Evolutionary conservation across 352 stramenopile genomes (phyloP), one percentile per base, ranked within the genome.

Genomic region (Phytopythium kandeliae): DNA sequence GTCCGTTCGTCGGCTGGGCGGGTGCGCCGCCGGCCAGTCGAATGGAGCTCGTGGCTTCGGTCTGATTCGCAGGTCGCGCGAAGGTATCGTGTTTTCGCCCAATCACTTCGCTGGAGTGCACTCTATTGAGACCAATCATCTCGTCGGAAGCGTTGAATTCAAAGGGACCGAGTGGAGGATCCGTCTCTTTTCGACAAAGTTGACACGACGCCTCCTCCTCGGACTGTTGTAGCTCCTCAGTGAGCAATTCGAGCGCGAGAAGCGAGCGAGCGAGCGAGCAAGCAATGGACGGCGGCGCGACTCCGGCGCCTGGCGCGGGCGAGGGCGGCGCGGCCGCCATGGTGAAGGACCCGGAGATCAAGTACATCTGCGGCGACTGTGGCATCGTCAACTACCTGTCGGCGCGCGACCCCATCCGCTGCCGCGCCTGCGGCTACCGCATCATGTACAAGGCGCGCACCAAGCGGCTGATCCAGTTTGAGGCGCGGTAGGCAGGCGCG

Each of bases 381-480:
- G 93, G 92, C 41, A 93, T 96, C 55, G 75, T 93, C 51, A 98
- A 98, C 74, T 86, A 97, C 57, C 89, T 98, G 63, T 97, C 96
- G 59, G 90, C 90, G 46, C 87, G 90, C 54, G 96, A 98, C 76
- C 90, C 92, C 24, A 96, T 98, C 54, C 87, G 93, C 52, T 98
- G 96, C 74, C 89, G 93, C 54, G 90, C 96, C 43, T 98, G 96
- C 66, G 94, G 94, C 48, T 98, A 98, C 78, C 87, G 96, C 55
- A 98, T 98, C 79, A 92, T 98, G 67, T 98, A 98, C 86, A 98
- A 98, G 78, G 93, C 87, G 21, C 85, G 96, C 57, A 98, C 96
- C 28, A 98, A 98, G 78, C 86, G 95, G 26, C 69, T 96, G 50
- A 95, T 95, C 63, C 86, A 96, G 78, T 96, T 95, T 51, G 86